Base-by-base conservation (phyloP, 371 early-diverging fungal genomes). In the Sporodiniella umbellata region DNA sequence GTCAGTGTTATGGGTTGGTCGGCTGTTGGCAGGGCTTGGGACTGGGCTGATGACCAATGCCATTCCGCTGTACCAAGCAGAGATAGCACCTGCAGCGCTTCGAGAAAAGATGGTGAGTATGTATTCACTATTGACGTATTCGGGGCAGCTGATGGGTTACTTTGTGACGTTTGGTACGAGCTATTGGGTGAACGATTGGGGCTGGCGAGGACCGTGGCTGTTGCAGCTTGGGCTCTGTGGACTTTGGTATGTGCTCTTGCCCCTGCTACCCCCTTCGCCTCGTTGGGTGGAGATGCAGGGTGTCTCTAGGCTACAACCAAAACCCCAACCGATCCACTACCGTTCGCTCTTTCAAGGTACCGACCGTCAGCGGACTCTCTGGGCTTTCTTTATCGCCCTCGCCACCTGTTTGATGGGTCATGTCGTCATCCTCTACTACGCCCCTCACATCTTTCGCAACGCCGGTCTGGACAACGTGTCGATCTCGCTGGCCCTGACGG, bases 1-100 rank as follows among this genome's bases (percentile, higher is more conserved):
- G 42, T 58, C 35, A 8, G 47, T 56, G 8, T 46, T 70, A 22
- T 33, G 63, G 4, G 33, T 58, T 1, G 72, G 77, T 6, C 59
- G 72, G 28, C 46, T 70, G 26, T 42, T 68, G 10, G 58, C 50
- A 46, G 77, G 77, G 8, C 30, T 70, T 28, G 77, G 77, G 23
- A 57, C 63, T 18, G 76, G 76, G 14, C 46, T 76, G 3, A 68
- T 76, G 68, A 66, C 66, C 17, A 66, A 68, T 38, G 64, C 58
- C 0, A 56, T 70, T 19, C 66, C 70, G 2, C 42, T 70, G 15
- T 70, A 76, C 45, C 70, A 68, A 47, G 64, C 77, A 14, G 77
- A 72, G 30, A 70, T 95, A 11, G 85, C 96, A 17, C 88, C 95
- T 22, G 70, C 88, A 14, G 72, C 82, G 26, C 68, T 70, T 23